Conservation (phyloP, 2,329 filamentous ascomycete genomes). For the Aspergillus brasiliensis region DNA sequence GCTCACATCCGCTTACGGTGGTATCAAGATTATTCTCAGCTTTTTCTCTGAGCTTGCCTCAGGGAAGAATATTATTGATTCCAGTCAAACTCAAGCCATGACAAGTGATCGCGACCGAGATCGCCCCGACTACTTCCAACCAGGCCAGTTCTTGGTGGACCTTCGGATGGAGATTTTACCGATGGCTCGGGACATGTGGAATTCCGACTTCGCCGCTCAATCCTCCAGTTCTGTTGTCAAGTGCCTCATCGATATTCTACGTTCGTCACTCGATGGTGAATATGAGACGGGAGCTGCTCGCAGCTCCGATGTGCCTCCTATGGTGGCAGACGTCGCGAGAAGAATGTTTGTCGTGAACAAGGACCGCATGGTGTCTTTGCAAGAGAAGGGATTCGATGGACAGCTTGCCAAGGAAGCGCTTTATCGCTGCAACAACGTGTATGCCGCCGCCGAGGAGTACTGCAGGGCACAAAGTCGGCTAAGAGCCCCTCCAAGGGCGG, state of each 20-base stretch:
- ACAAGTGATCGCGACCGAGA: constrained; percentile 58
- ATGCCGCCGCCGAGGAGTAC: constrained; percentile 68
- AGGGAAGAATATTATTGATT: constrained; percentile 78
- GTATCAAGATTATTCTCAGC: constrained; percentile 79
- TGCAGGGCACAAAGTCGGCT: constrained; percentile 65
- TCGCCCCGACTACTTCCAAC: constrained; percentile 63
- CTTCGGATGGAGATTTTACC: constrained; percentile 78
- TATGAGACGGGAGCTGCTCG: constrained; percentile 68
- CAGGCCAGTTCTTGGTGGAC: constrained; percentile 81
- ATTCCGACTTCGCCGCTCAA: constrained; percentile 79
- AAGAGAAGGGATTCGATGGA: constrained; percentile 56
- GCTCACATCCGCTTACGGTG: constrained; percentile 57
- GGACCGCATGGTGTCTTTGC: constrained; percentile 49
- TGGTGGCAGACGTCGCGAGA: constrained; percentile 47
- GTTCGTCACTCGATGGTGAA: constrained; percentile 75
- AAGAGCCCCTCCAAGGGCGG: constrained; percentile 63
- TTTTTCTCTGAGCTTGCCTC: constrained; percentile 77
- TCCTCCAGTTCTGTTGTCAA: constrained; percentile 75
- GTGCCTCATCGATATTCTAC: constrained; percentile 79
- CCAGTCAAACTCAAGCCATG: constrained; percentile 62
- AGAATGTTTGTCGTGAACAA: constrained; percentile 57
- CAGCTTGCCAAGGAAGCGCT: constrained; percentile 75
- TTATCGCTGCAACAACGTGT: constrained; percentile 75
- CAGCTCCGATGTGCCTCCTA: constrained; percentile 61
- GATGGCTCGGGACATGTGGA: constrained; percentile 77